A percentile compares a stretch with the other conserved stretches of the same genome.
Evolutionary conservation across 306 rosid species (phyloP).

Genomic region (Quercus glauca): DNA sequence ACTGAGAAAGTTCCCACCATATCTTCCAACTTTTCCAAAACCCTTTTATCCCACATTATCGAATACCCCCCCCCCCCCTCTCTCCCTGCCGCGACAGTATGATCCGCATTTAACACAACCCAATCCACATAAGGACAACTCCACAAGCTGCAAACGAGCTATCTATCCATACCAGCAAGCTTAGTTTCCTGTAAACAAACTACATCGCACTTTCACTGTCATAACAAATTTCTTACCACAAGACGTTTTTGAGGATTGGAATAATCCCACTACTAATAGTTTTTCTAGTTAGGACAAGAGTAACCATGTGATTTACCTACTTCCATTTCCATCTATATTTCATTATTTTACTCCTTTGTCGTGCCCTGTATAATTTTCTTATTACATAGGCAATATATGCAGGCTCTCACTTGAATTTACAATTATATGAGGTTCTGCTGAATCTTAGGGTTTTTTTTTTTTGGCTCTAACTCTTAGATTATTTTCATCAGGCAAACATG

Average conservation of each 20-base stretch:
- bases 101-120: no score
- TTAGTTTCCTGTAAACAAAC: no score
- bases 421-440: constrained; percentile 21
- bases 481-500: constrained; percentile 72
- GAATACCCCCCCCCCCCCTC: no score
- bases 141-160: no score
- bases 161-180: no score
- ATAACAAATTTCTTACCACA: no score
- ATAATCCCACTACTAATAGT: not conserved
- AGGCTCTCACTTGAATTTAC: constrained; percentile 12
- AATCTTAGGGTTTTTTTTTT: constrained; percentile 12
- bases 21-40: no score
- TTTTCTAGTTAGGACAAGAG: not conserved
- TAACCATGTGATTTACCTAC: not conserved
- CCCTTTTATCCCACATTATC: no score
- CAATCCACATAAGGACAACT: no score
- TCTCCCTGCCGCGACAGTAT: no score
- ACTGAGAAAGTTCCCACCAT: no score
- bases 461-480: not conserved
- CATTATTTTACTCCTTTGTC: not conserved
- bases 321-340: not conserved
- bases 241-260: not conserved
- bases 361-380: not conserved
- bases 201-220: no score
- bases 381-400: not conserved